Conservation (phyloP, 2,329 filamentous ascomycete genomes). For the Penicillium sclerotigenum region DNA sequence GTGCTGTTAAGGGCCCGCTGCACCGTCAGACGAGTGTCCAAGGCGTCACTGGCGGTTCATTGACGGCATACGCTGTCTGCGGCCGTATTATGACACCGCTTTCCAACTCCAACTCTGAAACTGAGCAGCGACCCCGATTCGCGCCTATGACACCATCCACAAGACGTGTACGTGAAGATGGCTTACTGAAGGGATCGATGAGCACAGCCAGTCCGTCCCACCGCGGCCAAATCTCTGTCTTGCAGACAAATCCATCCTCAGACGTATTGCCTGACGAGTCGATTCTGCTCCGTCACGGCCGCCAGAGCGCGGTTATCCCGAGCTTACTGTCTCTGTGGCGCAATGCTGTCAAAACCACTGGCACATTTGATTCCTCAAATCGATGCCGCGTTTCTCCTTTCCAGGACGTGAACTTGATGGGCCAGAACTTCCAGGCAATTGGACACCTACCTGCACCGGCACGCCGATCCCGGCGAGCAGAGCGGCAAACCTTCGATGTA, state of each 20-base stretch:
- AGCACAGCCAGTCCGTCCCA: constrained; percentile 30
- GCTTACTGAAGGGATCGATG: constrained; percentile 41
- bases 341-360: constrained; percentile 37
- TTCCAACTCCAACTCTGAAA: constrained; percentile 24
- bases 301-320: constrained; percentile 42
- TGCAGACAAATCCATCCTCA: constrained; percentile 35
- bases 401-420: constrained; percentile 39
- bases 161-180: constrained; percentile 45
- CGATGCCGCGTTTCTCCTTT: constrained; percentile 40
- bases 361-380: constrained; percentile 41
- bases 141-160: constrained; percentile 50
- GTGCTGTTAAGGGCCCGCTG: constrained; percentile 38
- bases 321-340: constrained; percentile 47
- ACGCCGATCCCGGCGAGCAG: constrained; percentile 23
- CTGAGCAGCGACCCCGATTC: constrained; percentile 38
- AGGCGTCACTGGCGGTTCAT: constrained; percentile 40
- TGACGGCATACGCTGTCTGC: constrained; percentile 43
- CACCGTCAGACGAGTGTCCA: constrained; percentile 39
- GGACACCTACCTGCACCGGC: constrained; percentile 34
- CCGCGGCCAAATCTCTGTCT: constrained; percentile 43
- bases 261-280: constrained; percentile 43
- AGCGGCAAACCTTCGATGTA: constrained; percentile 35
- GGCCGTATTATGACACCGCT: constrained; percentile 38
- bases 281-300: constrained; percentile 44
- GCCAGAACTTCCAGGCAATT: constrained; percentile 41